These are phyloP conservation scores for Digitaria exilis DNA, from an alignment of 202 grass and related monocot genomes.

Conservation along the genomic window DNA sequence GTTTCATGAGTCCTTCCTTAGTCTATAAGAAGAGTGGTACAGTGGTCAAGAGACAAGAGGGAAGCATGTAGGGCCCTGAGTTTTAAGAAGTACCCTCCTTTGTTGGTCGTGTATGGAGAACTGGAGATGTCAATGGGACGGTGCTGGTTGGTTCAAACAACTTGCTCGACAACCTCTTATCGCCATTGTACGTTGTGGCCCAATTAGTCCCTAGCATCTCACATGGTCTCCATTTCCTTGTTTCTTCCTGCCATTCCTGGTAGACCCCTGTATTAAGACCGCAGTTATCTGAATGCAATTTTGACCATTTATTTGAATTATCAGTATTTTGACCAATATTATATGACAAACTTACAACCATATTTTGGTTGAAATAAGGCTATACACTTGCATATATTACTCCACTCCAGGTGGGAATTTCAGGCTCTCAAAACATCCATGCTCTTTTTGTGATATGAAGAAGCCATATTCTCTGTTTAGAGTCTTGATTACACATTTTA, in stretches of 20 bases:
- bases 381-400: neutral
- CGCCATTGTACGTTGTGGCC: neutral
- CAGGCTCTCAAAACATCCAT: neutral
- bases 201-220: neutral
- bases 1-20: constrained; percentile 37
- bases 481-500: neutral
- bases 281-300: neutral
- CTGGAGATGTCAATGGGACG: constrained; percentile 20
- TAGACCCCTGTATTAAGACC: neutral
- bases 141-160: constrained; percentile 11
- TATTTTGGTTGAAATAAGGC: constrained; percentile 8
- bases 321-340: neutral
- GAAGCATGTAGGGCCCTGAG: constrained; percentile 30
- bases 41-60: constrained; percentile 22
- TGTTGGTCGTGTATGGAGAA: constrained; percentile 25
- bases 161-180: constrained; percentile 21
- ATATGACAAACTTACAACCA: neutral
- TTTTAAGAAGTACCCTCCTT: constrained; percentile 39
- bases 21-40: neutral
- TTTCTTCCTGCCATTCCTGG: constrained; percentile 39
- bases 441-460: neutral
- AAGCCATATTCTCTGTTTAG: neutral
- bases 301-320: neutral
- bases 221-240: constrained; percentile 1
- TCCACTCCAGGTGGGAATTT: neutral